Conservation (phyloP, 2,329 filamentous ascomycete species). For the Diaporthe sp. region DNA sequence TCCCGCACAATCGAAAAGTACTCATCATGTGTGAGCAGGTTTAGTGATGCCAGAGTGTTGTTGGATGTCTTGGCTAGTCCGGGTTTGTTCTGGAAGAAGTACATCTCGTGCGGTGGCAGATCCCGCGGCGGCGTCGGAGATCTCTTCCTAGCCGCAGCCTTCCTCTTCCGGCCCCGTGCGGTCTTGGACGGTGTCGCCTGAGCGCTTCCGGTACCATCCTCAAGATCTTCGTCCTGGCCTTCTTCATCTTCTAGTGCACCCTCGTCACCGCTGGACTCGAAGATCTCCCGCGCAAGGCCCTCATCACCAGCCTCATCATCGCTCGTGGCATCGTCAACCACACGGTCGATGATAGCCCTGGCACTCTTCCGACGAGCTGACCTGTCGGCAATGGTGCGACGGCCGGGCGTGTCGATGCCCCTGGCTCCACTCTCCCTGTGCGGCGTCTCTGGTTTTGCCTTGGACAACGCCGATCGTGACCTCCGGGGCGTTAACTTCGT, state of each 20-base stretch:
- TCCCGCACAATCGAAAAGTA: conserved; percentile 81
- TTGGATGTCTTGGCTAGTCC: conserved; percentile 87
- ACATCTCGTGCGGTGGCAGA: conserved; percentile 89
- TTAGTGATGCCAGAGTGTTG: conserved; percentile 82
- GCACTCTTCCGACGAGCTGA: conserved; percentile 91
- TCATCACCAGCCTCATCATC: conserved; percentile 82
- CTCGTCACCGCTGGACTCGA: conserved; percentile 63
- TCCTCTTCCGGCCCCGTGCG: conserved; percentile 62
- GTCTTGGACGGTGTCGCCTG: conserved; percentile 63
- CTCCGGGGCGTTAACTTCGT: conserved; percentile 51
- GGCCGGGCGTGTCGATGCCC: conserved; percentile 70
- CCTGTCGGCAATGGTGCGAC: conserved; percentile 80
- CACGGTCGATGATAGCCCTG: conserved; percentile 79
- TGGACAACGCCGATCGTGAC: conserved; percentile 45
- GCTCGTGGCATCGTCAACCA: conserved; percentile 72
- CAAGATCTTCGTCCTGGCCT: conserved; percentile 38
- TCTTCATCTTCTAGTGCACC: conserved; percentile 43
- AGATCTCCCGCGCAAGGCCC: conserved; percentile 77
- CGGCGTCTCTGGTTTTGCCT: conserved; percentile 56
- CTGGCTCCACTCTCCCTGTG: conserved; percentile 52
- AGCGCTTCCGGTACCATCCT: conserved; percentile 45
- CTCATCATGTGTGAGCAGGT: conserved; percentile 89
- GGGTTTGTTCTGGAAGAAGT: conserved; percentile 92
- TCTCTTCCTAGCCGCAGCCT: conserved; percentile 63
- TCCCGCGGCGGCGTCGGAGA: conserved; percentile 86